Evolutionary conservation across 148 eudicot genomes (phyloP), one percentile per base, ranked within the genome.

Genomic region (Pharnaceum exiguum): DNA sequence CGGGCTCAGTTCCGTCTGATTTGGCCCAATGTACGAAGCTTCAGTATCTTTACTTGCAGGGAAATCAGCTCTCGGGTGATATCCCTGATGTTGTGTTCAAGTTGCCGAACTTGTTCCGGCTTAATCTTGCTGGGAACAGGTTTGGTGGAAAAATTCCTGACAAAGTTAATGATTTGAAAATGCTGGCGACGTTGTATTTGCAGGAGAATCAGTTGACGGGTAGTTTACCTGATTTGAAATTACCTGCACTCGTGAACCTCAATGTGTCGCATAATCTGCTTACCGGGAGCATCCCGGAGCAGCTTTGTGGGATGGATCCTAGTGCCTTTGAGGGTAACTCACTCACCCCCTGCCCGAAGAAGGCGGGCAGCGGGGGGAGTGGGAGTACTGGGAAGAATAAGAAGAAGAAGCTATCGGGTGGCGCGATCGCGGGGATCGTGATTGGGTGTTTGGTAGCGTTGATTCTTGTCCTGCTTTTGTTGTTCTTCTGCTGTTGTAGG

Each of bases 381-480:
- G 63, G 7, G 1, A 19, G 6, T 7, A 71, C 31, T 7, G 69
- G 51, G 1, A 30, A 44, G 0, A 44, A 24, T 1, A 58, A 51
- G 5, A 73, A 70, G 27, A 77, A 77, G 58, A 84, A 84, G 59
- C 68, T 91, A 1, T 91, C 97, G 0, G 81, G 69, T 4, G 97
- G 82, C 0, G 93, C 88, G 0, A 77, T 91, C 13, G 90, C 84
- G 0, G 97, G 87, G 7, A 91, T 91, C n/a, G 51, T 91, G 1
- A 70, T 87, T 27, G 97, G 74, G 2, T 65, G 71, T 4, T 82
- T 87, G 21, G 10, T 82, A 5, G 86, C 65, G 10, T 55, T 87
- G 21, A 43, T 82, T 9, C 11, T 60, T 1, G 28, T 90, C 33
- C 4, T 87, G 2, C 46, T 78, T 0, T 37, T 65, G 24, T 45